Base-by-base conservation (phyloP, 2,329 filamentous ascomycete species). In the Cladosporium sp. region DNA sequence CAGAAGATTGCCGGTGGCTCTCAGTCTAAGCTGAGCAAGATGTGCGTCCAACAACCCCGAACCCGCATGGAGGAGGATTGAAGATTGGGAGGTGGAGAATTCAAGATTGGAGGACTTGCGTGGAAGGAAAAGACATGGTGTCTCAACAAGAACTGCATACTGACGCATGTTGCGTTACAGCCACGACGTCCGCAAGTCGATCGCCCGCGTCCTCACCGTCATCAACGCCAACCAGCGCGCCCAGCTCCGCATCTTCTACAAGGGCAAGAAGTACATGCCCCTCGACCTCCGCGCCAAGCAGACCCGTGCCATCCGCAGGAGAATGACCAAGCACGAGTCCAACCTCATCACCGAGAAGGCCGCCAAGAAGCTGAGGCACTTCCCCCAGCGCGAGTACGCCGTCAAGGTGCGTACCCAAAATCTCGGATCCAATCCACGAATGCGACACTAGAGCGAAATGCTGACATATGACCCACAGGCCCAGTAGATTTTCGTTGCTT, bases 221-320 rank as follows among this genome's bases (percentile, higher is more conserved):
- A 96, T 99, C 88, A 99, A 97, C 87, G 89, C 92, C 82, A 97
- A 96, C 87, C 94, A 99, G 85, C 89, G 95, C 79, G 85, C 91
- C 70, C 92, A 97, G 84, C 91, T 99, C 74, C 92, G 92, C 74
- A 85, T 97, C 70, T 97, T 97, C 89, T 99, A 99, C 88, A 95
- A 96, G 87, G 89, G 89, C 88, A 97, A 97, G 90, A 97, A 97
- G 86, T 97, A 97, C 87, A 82, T 92, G 67, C 94, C 94, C 68
- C 91, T 99, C 78, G 95, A 99, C 80, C 92, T 99, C 84, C 90
- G 94, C 81, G 81, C 92, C 77, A 97, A 97, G 90, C 88, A 94
- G 84, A 99, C 94, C 77, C 92, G 94, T 74, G 94, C 92, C 77
- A 95, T 97, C 82, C 92, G 94, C 76, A 90, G 95, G 84, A 86